Evolutionary conservation across 768 basidiomycete species (phyloP), one percentile per base, ranked within the genome.

Genomic region (Strobilomyces confusus): DNA sequence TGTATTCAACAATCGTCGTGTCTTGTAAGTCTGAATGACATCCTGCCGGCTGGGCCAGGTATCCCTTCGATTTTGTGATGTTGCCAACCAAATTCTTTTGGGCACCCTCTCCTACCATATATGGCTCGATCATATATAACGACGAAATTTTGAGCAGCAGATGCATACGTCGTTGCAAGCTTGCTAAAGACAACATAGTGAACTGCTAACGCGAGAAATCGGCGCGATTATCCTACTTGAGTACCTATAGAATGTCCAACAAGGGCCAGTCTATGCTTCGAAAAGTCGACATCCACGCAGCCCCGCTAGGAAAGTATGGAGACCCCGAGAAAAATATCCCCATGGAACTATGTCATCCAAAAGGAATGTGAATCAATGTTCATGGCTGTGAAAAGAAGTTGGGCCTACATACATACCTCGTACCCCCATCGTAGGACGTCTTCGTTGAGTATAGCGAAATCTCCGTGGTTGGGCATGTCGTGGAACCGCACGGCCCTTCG

Each of bases 361-460:
- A 32, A 2, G 23, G 9, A 26, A 46, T 32, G 29, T 9, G 19
- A 25, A 9, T 23, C 5, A 8, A 20, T 47, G 13, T 1, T n/a
- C 23, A 47, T 38, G 5, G 4, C 17, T 2, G 13, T 3, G 22
- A 40, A 42, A 19, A n/a, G 15, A 1, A 32, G n/a, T n/a, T n/a
- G n/a, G n/a, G n/a, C n/a, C n/a, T n/a, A 13, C 58, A 5, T 37
- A 54, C 52, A 54, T 13, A 5, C 3, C 0, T 45, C 12, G n/a
- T 46, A 50, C 26, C 50, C 56, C 8, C 42, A 44, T 0, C 14
- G 14, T 5, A 59, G 49, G 12, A 29, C 25, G 3, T 52, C 44
- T 23, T 58, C 56, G 41, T 58, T 60, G 44, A 55, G 20, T 6
- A 58, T 22, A 2, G 59, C 59, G 1, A 56, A 22, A 11, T 60